Conservation (phyloP, 2,329 filamentous ascomycete genomes). For the Teratosphaeria epicoccoides region DNA sequence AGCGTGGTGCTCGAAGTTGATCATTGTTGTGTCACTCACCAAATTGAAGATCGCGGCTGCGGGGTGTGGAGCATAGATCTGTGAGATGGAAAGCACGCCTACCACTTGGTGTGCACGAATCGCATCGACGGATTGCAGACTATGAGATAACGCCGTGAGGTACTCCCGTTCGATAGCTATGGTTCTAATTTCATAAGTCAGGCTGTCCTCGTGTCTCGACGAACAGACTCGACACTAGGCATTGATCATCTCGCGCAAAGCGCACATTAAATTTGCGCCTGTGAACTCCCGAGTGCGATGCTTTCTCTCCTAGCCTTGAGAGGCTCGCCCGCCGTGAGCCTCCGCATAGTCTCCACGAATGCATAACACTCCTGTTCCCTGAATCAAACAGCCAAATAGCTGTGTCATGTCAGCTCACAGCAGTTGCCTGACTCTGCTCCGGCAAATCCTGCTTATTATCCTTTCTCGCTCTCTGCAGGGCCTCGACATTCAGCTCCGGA, state of each 20-base stretch:
- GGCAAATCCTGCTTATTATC: conserved; percentile 7
- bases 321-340: neutral
- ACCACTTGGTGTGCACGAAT: too few species aligned
- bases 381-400: neutral
- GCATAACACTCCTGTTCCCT: neutral
- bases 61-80: too few species aligned
- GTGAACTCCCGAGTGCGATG: neutral
- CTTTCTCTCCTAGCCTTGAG: neutral
- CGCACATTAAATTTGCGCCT: neutral
- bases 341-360: neutral
- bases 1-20: neutral
- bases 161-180: neutral
- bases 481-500: conserved; percentile 37
- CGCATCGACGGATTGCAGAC: too few species aligned
- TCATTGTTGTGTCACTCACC: neutral
- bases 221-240: neutral
- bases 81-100: neutral
- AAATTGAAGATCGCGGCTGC: neutral
- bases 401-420: neutral
- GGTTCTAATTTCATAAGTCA: neutral
- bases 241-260: neutral
- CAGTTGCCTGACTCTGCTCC: neutral
- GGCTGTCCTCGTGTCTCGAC: neutral
- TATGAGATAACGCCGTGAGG: too few species aligned
- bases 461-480: conserved; percentile 35